Conservation (phyloP, 257 asterid species). For the Salvia miltiorrhiza region DNA sequence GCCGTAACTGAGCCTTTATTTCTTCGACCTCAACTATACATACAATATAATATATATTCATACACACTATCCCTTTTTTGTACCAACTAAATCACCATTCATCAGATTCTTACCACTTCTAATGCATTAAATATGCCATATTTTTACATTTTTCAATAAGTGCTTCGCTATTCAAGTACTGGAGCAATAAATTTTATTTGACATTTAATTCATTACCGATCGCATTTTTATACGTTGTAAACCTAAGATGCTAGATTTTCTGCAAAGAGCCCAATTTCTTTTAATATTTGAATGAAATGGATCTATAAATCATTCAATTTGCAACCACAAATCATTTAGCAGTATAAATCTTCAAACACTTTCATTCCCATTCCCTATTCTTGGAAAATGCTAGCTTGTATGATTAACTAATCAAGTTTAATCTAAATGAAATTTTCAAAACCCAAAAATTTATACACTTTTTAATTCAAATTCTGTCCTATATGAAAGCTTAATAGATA, state of each 20-base stretch:
- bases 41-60: not conserved
- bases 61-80: not conserved
- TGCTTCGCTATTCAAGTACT: not conserved
- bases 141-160: not conserved
- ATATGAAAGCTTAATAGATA: not conserved
- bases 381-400: too few relatives aligned
- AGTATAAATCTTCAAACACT: too few relatives aligned
- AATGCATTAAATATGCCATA: not conserved
- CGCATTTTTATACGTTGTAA: too few relatives aligned
- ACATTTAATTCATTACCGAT: too few relatives aligned
- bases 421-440: not conserved
- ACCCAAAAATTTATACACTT: not conserved
- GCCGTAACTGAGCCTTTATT: conserved; percentile 22
- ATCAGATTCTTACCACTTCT: too few relatives aligned
- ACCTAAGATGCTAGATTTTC: too few relatives aligned
- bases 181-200: not conserved
- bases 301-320: too few relatives aligned
- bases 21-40: conserved; percentile 9
- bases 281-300: too few relatives aligned
- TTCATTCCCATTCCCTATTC: too few relatives aligned
- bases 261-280: too few relatives aligned
- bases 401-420: not conserved
- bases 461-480: not conserved
- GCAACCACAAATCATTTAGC: too few relatives aligned
- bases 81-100: too few relatives aligned